A percentile compares a stretch with the other conserved stretches of the same genome.
Conservation (phyloP, 805 yeast genomes). For the Ogataea paradorogensis region DNA sequence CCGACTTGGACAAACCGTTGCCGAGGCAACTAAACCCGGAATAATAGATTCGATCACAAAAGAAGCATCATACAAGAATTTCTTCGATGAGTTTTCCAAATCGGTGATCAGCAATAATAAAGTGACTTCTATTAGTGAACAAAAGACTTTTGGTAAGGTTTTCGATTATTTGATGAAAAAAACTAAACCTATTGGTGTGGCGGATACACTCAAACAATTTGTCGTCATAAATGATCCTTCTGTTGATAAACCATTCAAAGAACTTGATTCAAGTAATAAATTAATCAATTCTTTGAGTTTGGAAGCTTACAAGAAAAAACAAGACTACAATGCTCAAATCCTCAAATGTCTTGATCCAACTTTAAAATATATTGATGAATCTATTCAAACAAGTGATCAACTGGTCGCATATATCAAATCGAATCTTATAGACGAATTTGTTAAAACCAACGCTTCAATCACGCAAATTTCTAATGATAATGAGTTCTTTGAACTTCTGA, state of each 20-base stretch:
- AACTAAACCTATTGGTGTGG: slow-evolving; percentile 22
- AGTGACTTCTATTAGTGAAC: slow-evolving; percentile 31
- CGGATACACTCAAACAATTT: slow-evolving; percentile 26
- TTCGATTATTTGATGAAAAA: slow-evolving; percentile 28
- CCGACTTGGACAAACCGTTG: slow-evolving; percentile 6
- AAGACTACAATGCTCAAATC: slow-evolving; percentile 10
- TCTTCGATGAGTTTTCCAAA: slow-evolving; percentile 27
- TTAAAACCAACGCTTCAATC: slow-evolving; percentile 1
- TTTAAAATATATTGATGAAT: slow-evolving; percentile 22
- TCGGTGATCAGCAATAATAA: slow-evolving; percentile 18
- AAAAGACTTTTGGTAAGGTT: slow-evolving; percentile 31
- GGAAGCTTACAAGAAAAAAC: slow-evolving; percentile 11
- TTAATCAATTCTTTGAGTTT: slow-evolving; percentile 1
- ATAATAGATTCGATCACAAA: slow-evolving; percentile 13
- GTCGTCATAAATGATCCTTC: slow-evolving; percentile 17
- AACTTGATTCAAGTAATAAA: slow-evolving; percentile 3
- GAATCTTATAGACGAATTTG: slow-evolving; percentile 22
- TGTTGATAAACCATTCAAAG: background rate
- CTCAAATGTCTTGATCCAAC: slow-evolving; percentile 20
- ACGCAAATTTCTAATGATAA: background rate
- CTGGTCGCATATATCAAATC: slow-evolving; percentile 21
- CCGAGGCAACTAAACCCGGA: slow-evolving; percentile 6
- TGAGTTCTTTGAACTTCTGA: slow-evolving; percentile 3
- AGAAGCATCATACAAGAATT: slow-evolving; percentile 24
- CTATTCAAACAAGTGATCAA: slow-evolving; percentile 19